Conservation (phyloP, 495 filamentous ascomycete species). For the Massariosphaeria phaeospora region DNA sequence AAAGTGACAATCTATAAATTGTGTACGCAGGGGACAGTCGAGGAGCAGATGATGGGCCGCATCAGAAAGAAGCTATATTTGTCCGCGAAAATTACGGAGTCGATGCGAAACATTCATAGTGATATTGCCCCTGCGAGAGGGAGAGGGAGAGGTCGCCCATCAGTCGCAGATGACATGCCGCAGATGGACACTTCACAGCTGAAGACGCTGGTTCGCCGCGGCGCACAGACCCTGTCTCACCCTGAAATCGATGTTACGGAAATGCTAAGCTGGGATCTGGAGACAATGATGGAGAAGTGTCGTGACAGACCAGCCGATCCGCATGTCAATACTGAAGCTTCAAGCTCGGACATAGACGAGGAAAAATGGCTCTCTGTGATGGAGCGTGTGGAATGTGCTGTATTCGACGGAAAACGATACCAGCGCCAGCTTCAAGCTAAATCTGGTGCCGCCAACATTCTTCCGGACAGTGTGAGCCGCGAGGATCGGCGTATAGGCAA, state of each 20-base stretch:
- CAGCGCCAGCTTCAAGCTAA: conserved; percentile 33
- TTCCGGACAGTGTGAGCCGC: conserved; percentile 45
- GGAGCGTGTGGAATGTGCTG: conserved; percentile 55
- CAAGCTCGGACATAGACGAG: conserved; percentile 48
- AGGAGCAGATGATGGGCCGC: conserved; percentile 59
- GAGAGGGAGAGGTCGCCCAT: conserved; percentile 25
- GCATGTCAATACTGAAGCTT: conserved; percentile 36
- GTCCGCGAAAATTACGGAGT: conserved; percentile 57
- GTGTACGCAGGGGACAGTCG: conserved; percentile 56
- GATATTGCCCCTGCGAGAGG: conserved; percentile 14
- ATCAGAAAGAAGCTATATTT: conserved; percentile 65
- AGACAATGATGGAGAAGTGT: conserved; percentile 53
- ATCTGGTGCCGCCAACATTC: conserved; percentile 39
- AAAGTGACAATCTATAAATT: conserved; percentile 57
- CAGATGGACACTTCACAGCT: conserved; percentile 50
- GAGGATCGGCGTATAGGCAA: conserved; percentile 53
- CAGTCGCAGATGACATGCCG: conserved; percentile 45
- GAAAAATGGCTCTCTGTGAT: conserved; percentile 54
- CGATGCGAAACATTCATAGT: conserved; percentile 51
- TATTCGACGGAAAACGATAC: conserved; percentile 56
- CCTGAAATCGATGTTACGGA: conserved; percentile 52
- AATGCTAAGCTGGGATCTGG: conserved; percentile 57
- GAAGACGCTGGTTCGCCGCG: conserved; percentile 54
- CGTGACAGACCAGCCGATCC: conserved; percentile 50
- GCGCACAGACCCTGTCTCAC: conserved; percentile 51